Conservation (phyloP, 495 filamentous ascomycete species). For the Elasticomyces elasticus region DNA sequence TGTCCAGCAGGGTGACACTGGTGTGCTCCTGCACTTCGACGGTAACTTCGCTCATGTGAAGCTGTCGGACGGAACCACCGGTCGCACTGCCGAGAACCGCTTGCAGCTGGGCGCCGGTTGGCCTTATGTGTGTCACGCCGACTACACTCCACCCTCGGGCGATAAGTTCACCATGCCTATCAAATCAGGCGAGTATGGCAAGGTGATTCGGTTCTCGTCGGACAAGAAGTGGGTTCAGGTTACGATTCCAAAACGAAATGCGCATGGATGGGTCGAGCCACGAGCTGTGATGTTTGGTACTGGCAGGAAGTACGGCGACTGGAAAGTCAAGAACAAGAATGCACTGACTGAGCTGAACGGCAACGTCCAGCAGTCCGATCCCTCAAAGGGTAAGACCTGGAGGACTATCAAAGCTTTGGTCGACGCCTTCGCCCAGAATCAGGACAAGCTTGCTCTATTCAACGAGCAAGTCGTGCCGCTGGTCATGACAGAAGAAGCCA, state of each 20-base stretch:
- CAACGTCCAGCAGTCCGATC: not conserved
- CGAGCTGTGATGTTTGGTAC: not conserved
- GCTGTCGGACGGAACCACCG: too few relatives aligned
- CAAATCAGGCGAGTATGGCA: not conserved
- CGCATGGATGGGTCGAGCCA: not conserved
- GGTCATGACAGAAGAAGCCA: not conserved
- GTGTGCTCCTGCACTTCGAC: too few relatives aligned
- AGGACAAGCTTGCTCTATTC: not conserved
- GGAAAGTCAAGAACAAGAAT: not conserved
- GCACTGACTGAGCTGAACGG: not conserved
- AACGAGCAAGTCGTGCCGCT: not conserved
- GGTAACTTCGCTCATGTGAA: too few relatives aligned
- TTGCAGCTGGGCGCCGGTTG: too few relatives aligned
- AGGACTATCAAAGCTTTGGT: not conserved
- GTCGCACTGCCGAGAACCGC: too few relatives aligned
- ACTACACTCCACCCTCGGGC: too few relatives aligned
- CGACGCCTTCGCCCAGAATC: not conserved
- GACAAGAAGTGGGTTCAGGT: not conserved
- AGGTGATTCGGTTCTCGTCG: not conserved
- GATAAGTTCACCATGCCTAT: not conserved
- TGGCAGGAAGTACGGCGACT: not conserved
- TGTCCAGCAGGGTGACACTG: too few relatives aligned
- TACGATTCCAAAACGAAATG: not conserved
- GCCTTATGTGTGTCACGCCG: too few relatives aligned
- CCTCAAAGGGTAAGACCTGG: not conserved